These are phyloP conservation scores for Lolium perenne DNA, from an alignment of 176 grass and related monocot species.

Conservation along the genomic window DNA sequence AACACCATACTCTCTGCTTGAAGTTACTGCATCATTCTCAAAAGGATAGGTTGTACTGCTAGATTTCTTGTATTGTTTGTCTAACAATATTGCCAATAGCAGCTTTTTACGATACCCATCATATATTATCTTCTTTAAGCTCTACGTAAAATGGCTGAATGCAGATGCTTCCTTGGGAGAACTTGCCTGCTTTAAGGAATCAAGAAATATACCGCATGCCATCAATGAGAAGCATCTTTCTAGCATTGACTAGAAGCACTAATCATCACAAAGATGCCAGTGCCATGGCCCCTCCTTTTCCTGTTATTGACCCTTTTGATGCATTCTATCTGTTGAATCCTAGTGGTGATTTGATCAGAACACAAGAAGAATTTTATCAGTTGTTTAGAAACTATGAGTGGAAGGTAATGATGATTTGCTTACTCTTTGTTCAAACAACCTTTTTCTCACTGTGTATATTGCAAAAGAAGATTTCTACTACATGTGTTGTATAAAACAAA, in stretches of 20 bases:
- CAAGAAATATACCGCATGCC: conserved; percentile 95
- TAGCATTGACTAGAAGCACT: conserved; percentile 57
- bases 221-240: conserved; percentile 62
- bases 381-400: conserved; percentile 68
- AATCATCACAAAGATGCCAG: conserved; percentile 39
- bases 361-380: conserved; percentile 63
- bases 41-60: not conserved
- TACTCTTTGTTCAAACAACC: conserved; percentile 7
- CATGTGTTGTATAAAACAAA: not conserved
- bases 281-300: conserved; percentile 48
- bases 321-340: conserved; percentile 86
- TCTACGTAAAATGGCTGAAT: conserved; percentile 42
- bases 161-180: conserved; percentile 99
- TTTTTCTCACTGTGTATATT: conserved; percentile 17
- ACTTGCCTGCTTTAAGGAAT: conserved; percentile 71
- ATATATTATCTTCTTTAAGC: conserved; percentile 38
- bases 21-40: not conserved
- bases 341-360: conserved; percentile 67
- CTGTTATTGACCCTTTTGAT: conserved; percentile 68
- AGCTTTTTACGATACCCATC: not conserved
- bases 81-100: conserved; percentile 11
- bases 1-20: not conserved
- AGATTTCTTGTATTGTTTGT: conserved; percentile 20
- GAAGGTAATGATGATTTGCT: conserved; percentile 58
- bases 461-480: conserved; percentile 8